A percentile compares a stretch with the other conserved stretches of the same genome.
Evolutionary conservation across 2,329 filamentous ascomycete species (phyloP).

Genomic region (Colletotrichum scovillei): DNA sequence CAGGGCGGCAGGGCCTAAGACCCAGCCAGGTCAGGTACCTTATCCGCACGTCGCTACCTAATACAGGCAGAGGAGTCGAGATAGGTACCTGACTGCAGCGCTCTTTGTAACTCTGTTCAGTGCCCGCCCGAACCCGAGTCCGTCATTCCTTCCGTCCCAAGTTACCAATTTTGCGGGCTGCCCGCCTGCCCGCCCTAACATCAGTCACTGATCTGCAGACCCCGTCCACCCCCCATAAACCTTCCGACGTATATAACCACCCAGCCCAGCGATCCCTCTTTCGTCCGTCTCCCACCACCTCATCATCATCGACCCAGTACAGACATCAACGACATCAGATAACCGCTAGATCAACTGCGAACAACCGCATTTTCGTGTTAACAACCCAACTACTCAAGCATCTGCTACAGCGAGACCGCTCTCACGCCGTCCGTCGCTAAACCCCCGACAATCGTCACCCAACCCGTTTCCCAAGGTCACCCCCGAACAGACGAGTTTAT

Average conservation of each 20-base stretch:
- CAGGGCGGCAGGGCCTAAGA: background rate
- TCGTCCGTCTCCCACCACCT: conserved; percentile 37
- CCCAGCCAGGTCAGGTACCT: no score
- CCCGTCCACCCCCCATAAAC: conserved; percentile 32
- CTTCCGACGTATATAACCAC: conserved; percentile 35
- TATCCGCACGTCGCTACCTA: background rate
- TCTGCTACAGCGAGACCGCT: conserved; percentile 56
- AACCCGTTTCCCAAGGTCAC: conserved; percentile 66
- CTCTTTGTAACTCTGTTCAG: background rate
- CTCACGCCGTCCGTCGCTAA: conserved; percentile 63
- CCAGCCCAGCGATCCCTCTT: conserved; percentile 6
- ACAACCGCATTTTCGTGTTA: background rate
- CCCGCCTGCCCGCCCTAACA: background rate
- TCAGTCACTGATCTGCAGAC: conserved; percentile 32
- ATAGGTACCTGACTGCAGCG: background rate
- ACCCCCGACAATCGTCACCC: conserved; percentile 49
- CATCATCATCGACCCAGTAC: conserved; percentile 29
- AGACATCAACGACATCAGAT: conserved; percentile 16
- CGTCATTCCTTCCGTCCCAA: conserved; percentile 31
- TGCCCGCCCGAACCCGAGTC: conserved; percentile 22
- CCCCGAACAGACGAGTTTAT: conserved; percentile 87
- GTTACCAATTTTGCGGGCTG: conserved; percentile 3
- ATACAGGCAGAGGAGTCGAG: conserved; percentile 8
- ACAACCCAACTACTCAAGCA: background rate
- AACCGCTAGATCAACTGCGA: background rate